These are phyloP conservation scores for Ananas comosus DNA, from an alignment of 176 grass and related monocot species.

Conservation along the genomic window DNA sequence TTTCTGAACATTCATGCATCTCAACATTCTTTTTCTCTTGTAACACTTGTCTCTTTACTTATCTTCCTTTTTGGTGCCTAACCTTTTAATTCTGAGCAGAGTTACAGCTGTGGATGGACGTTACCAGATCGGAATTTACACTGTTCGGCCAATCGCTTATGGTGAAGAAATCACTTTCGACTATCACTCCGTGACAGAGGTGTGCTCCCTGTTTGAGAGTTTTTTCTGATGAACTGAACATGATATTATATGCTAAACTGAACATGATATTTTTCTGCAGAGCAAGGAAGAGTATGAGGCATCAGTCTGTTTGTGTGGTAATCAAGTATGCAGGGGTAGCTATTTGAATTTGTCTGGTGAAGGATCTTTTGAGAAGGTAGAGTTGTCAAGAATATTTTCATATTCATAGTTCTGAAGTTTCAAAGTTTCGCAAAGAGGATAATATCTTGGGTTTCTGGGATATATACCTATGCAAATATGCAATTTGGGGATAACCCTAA, in stretches of 20 bases:
- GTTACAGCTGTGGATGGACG: conserved; percentile 97
- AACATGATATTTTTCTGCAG: conserved; percentile 35
- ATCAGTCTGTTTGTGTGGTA: conserved; percentile 92
- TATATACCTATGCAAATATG: not conserved
- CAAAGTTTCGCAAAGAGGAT: not conserved
- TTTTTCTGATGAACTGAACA: not conserved
- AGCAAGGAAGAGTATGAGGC: conserved; percentile 99
- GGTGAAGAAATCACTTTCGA: conserved; percentile 99
- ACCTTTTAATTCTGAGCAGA: conserved; percentile 24
- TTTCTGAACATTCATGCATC: not conserved
- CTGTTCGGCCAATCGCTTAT: conserved; percentile 79
- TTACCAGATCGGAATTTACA: conserved; percentile 97
- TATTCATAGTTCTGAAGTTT: not conserved
- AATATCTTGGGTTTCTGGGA: not conserved
- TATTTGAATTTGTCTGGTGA: conserved; percentile 96
- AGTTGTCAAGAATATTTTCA: conserved; percentile 11
- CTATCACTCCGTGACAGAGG: conserved; percentile 99
- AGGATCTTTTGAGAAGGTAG: conserved; percentile 95
- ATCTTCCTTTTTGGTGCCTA: not conserved
- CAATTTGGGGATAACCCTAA: too few relatives aligned
- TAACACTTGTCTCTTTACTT: not conserved
- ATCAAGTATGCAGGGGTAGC: conserved; percentile 95
- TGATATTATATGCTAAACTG: conserved; percentile 16
- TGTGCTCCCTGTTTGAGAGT: conserved; percentile 22
- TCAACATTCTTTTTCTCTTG: conserved; percentile 1